Evolutionary conservation across 805 yeast genomes (phyloP).

Genomic region (Priceomyces medius): DNA sequence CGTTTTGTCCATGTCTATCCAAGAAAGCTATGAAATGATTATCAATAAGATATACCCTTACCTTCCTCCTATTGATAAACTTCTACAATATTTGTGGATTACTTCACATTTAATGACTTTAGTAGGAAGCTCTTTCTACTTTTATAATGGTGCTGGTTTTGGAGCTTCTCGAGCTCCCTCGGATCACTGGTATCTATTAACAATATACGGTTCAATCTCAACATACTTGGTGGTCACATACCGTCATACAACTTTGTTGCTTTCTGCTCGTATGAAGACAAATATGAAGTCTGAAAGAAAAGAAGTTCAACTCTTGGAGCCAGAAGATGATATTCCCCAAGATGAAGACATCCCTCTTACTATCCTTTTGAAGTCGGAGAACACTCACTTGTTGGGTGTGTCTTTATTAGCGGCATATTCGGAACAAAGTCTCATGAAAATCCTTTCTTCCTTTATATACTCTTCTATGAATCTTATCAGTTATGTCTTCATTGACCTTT

Average conservation of each 20-base stretch:
- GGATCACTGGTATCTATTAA: background rate
- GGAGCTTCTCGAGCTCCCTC: background rate
- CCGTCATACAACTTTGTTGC: constrained; percentile 12
- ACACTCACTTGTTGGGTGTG: constrained; percentile 23
- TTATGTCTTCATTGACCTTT: constrained; percentile 17
- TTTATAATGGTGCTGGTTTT: background rate
- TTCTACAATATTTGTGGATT: constrained; percentile 12
- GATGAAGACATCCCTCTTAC: constrained; percentile 18
- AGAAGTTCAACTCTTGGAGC: background rate
- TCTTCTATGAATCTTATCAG: constrained; percentile 26
- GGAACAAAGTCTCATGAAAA: constrained; percentile 17
- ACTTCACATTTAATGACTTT: constrained; percentile 11
- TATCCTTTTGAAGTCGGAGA: constrained; percentile 26
- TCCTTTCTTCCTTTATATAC: constrained; percentile 26
- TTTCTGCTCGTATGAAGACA: background rate
- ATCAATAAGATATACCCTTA: background rate
- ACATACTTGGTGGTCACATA: constrained; percentile 21
- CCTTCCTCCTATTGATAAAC: background rate
- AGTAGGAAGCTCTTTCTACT: constrained; percentile 4
- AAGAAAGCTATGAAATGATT: background rate
- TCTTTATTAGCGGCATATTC: constrained; percentile 22
- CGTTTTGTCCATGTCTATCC: background rate
- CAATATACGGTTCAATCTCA: constrained; percentile 3
- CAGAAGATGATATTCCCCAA: background rate
- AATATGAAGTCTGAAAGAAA: background rate